Conservation (phyloP, 768 basidiomycete species). For the Galerina marginata region DNA sequence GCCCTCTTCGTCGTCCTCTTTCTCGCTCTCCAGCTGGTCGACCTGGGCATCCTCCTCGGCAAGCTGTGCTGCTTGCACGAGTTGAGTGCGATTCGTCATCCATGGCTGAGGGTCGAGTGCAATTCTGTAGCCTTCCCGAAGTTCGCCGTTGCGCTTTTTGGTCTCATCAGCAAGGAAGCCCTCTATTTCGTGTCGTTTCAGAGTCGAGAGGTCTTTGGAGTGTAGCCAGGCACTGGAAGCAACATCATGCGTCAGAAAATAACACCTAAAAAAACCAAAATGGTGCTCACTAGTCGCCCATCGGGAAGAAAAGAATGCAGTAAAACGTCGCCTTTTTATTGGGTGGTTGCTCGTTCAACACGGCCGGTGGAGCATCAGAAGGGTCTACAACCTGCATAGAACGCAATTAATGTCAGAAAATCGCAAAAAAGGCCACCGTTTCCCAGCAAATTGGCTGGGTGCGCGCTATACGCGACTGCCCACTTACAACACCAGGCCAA, state of each 20-base stretch:
- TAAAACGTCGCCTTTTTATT: slow-evolving; percentile 76
- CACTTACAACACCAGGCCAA: slow-evolving; percentile 93
- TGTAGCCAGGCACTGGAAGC: slow-evolving; percentile 79
- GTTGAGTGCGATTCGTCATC: slow-evolving; percentile 30
- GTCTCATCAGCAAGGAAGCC: slow-evolving; percentile 78
- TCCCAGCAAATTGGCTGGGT: neutral
- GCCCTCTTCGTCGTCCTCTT: slow-evolving; percentile 47
- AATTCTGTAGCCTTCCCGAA: slow-evolving; percentile 78
- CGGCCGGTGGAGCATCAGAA: slow-evolving; percentile 60
- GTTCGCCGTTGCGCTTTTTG: slow-evolving; percentile 74
- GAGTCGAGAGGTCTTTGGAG: slow-evolving; percentile 79
- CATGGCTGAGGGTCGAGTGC: slow-evolving; percentile 66
- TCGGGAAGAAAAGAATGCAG: slow-evolving; percentile 86
- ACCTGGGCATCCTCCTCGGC: slow-evolving; percentile 64
- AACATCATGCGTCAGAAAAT: neutral
- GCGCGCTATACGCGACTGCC: slow-evolving; percentile 18
- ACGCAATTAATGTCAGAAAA: slow-evolving; percentile 18
- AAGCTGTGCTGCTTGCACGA: slow-evolving; percentile 39
- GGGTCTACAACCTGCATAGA: slow-evolving; percentile 79
- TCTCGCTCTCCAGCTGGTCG: slow-evolving; percentile 67
- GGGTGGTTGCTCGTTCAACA: slow-evolving; percentile 72
- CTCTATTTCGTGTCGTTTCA: slow-evolving; percentile 82
- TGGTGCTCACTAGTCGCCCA: slow-evolving; percentile 85
- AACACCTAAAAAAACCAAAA: slow-evolving; percentile 11
- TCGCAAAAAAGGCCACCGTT: neutral